These are phyloP conservation scores for Globisporangium recalcitrans DNA, from an alignment of 352 stramenopile genomes.

Conservation along the genomic window DNA sequence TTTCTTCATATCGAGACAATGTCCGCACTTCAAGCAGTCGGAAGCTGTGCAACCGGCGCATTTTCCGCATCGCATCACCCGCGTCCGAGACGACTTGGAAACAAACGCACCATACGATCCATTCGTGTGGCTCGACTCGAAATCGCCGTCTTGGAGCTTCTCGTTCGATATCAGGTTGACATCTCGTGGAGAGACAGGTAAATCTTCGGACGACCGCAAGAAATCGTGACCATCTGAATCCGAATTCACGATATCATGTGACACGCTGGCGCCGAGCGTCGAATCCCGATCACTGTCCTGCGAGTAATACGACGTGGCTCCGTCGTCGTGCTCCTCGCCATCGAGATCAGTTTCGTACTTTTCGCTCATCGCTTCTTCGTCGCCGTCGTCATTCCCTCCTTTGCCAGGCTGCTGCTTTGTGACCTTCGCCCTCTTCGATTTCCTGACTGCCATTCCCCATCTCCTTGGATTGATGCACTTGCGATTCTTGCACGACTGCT, in stretches of 20 bases:
- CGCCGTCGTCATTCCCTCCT: conserved; percentile 12
- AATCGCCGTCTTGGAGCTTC: conserved; percentile 30
- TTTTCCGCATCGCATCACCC: conserved; percentile 72
- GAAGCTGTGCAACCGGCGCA: conserved; percentile 61
- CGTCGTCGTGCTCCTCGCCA: conserved; percentile 25
- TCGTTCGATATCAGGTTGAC: conserved; percentile 28
- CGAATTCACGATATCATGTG: conserved; percentile 18
- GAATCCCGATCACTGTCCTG: conserved; percentile 55
- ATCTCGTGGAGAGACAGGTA: conserved; percentile 29
- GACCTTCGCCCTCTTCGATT: conserved; percentile 29
- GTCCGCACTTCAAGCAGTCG: conserved; percentile 73
- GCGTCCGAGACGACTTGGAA: conserved; percentile 36
- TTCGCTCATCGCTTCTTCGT: conserved; percentile 25
- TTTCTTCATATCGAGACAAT: conserved; percentile 85
- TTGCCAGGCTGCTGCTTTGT: conserved; percentile 10
- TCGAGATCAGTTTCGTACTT: conserved; percentile 34
- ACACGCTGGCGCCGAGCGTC: conserved; percentile 18
- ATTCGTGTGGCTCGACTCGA: conserved; percentile 9
- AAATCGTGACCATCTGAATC: conserved; percentile 29
- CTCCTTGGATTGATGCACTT: conserved; percentile 77
- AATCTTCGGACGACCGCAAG: conserved; percentile 25
- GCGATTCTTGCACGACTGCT: conserved; percentile 84
- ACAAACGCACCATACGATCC: conserved; percentile 31
- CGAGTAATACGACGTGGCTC: conserved; percentile 38
- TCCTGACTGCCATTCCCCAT: conserved; percentile 43